phyloP scores from a whole-genome alignment of 805 yeast genomes.

The Lipomyces oligophaga region DNA sequence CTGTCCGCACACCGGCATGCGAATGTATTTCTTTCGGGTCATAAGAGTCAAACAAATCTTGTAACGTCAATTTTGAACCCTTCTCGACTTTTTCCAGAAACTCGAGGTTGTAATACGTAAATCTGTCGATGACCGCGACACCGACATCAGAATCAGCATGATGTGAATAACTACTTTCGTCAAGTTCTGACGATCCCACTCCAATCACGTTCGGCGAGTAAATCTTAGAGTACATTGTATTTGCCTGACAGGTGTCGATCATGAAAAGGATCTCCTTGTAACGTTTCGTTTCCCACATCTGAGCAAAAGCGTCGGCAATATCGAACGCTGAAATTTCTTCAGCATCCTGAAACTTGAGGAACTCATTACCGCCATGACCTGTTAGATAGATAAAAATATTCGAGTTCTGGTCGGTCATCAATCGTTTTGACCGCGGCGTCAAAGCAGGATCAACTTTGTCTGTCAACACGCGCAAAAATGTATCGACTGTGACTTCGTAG shows the following conservation, averaged over 20 bases:
- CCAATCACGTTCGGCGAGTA: conserved; percentile 90
- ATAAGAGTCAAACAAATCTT: conserved; percentile 80
- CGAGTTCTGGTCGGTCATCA: conserved; percentile 88
- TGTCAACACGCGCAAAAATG: conserved; percentile 84
- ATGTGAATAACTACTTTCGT: conserved; percentile 90
- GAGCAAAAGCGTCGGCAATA: conserved; percentile 94
- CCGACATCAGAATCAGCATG: conserved; percentile 95
- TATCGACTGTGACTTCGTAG: conserved; percentile 96
- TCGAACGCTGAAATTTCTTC: conserved; percentile 95
- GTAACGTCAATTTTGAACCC: conserved; percentile 68
- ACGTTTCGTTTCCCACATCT: conserved; percentile 93
- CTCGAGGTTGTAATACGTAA: conserved; percentile 87
- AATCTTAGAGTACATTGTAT: conserved; percentile 90
- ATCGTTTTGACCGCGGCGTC: conserved; percentile 87
- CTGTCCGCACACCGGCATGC: conserved; percentile 87
- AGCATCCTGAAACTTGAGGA: conserved; percentile 95
- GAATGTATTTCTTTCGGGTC: conserved; percentile 84
- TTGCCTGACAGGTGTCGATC: conserved; percentile 99
- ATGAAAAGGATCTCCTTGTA: conserved; percentile 94
- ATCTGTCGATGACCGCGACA: conserved; percentile 95
- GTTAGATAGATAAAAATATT: conserved; percentile 93
- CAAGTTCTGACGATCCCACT: conserved; percentile 84
- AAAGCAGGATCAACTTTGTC: conserved; percentile 88
- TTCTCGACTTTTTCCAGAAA: conserved; percentile 78
- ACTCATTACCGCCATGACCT: conserved; percentile 98